Evolutionary conservation across 2,329 filamentous ascomycete species (phyloP).

Genomic region (Saccharata proteae): DNA sequence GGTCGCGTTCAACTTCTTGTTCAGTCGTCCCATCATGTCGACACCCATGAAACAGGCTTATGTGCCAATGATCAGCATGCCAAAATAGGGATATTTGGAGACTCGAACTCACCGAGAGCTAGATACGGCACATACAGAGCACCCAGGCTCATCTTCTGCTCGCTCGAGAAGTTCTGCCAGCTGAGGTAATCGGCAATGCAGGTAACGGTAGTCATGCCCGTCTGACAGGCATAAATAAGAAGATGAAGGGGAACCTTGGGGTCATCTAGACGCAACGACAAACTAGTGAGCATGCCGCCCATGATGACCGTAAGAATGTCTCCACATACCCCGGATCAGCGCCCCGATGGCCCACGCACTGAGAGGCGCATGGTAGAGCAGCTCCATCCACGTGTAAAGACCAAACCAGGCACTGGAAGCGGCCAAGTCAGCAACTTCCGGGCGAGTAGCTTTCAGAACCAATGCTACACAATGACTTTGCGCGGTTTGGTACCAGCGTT

Average conservation of each 20-base stretch:
- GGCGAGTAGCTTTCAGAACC: no score
- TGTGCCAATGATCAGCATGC: not conserved
- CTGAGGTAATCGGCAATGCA: slow-evolving; percentile 50
- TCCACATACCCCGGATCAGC: slow-evolving; percentile 38
- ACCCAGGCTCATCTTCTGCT: slow-evolving; percentile 19
- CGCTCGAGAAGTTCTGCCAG: slow-evolving; percentile 30
- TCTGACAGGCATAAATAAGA: slow-evolving; percentile 47
- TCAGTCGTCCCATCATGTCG: slow-evolving; percentile 6
- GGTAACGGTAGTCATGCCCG: slow-evolving; percentile 48
- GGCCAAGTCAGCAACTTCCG: no score
- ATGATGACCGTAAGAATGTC: no score
- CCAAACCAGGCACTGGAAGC: slow-evolving; percentile 45
- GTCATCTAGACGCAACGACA: slow-evolving; percentile 34
- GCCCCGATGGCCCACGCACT: slow-evolving; percentile 48
- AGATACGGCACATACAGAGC: slow-evolving; percentile 29
- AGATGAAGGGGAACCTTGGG: slow-evolving; percentile 47
- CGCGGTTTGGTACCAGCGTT: no score
- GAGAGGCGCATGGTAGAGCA: slow-evolving; percentile 48
- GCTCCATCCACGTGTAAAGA: slow-evolving; percentile 45
- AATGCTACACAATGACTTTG: no score
- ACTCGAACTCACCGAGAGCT: slow-evolving; percentile 4
- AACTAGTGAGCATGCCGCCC: no score
- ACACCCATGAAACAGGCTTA: slow-evolving; percentile 8
- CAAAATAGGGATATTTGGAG: not conserved
- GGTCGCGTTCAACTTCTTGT: slow-evolving; percentile 1